These are phyloP conservation scores for Picochlorum sp. DNA, from an alignment of 139 green algal genomes.

Conservation along the genomic window DNA sequence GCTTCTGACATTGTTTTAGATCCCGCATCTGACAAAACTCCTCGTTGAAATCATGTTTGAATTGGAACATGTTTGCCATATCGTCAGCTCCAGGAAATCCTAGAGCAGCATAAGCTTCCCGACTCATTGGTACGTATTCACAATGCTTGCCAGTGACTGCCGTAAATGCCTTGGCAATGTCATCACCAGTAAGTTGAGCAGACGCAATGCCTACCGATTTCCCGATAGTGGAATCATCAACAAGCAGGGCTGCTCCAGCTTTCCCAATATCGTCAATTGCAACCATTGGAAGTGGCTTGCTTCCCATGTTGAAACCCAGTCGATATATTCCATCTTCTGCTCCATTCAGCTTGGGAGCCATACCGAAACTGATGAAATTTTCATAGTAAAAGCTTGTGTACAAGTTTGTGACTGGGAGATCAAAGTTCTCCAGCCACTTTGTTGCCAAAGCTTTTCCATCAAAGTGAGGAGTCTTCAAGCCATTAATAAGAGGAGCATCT, in stretches of 20 bases:
- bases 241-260: not conserved
- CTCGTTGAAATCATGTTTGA: not conserved
- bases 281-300: not conserved
- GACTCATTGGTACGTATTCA: not conserved
- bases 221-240: not conserved
- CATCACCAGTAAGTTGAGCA: not conserved
- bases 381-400: not conserved
- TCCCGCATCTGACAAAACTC: not conserved
- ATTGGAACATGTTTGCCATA: not conserved
- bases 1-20: not conserved
- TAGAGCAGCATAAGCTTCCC: not conserved
- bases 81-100: not conserved
- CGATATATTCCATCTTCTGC: not conserved
- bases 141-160: not conserved
- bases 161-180: not conserved
- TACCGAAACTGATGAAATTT: not conserved
- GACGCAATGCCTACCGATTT: not conserved
- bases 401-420: not conserved
- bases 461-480: not conserved
- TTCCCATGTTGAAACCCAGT: not conserved
- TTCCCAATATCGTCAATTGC: not conserved
- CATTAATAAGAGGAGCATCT: not conserved
- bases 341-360: not conserved
- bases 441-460: not conserved
- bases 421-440: not conserved